A percentile compares a stretch with the other conserved stretches of the same genome.
Evolutionary conservation across 2,329 filamentous ascomycete species (phyloP).

Genomic region (Claviceps spartinae): DNA sequence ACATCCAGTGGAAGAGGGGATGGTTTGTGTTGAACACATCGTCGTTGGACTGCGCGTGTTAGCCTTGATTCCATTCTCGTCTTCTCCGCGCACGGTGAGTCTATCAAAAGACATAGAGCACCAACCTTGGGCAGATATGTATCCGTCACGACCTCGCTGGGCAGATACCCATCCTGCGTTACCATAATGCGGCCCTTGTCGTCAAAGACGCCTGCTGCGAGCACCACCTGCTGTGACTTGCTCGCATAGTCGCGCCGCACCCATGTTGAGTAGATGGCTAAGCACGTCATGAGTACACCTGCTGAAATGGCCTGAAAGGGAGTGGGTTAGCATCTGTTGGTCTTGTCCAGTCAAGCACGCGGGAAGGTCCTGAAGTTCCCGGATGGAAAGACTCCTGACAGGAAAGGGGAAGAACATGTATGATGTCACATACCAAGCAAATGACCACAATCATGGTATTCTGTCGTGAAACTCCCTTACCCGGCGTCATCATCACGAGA

Average conservation of each 20-base stretch:
- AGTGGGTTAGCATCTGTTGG: background rate
- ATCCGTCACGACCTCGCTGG: conserved; percentile 65
- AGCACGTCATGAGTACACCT: conserved; percentile 43
- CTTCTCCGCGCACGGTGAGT: background rate
- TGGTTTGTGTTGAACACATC: conserved; percentile 67
- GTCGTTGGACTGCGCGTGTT: conserved; percentile 7
- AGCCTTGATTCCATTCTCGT: background rate
- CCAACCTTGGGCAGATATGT: conserved; percentile 54
- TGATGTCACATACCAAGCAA: conserved; percentile 43
- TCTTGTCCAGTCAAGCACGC: background rate
- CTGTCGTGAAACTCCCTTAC: conserved; percentile 7
- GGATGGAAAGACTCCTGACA: background rate
- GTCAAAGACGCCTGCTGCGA: conserved; percentile 54
- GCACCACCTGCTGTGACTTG: conserved; percentile 47
- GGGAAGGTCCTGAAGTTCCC: background rate
- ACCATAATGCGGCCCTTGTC: conserved; percentile 52
- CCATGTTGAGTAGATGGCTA: conserved; percentile 26
- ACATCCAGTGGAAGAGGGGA: conserved; percentile 78
- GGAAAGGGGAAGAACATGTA: background rate
- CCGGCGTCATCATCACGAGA: conserved; percentile 28
- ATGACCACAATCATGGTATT: conserved; percentile 47
- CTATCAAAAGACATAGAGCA: background rate
- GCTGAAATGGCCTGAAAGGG: conserved; percentile 41
- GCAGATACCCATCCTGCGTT: conserved; percentile 53
- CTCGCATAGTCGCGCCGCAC: conserved; percentile 40